Percentiles rank a stretch among this genome's conserved stretches.
These are phyloP conservation scores for Arthrobotrys iridis DNA, from an alignment of 2,329 filamentous ascomycete species.

Conservation along the genomic window DNA sequence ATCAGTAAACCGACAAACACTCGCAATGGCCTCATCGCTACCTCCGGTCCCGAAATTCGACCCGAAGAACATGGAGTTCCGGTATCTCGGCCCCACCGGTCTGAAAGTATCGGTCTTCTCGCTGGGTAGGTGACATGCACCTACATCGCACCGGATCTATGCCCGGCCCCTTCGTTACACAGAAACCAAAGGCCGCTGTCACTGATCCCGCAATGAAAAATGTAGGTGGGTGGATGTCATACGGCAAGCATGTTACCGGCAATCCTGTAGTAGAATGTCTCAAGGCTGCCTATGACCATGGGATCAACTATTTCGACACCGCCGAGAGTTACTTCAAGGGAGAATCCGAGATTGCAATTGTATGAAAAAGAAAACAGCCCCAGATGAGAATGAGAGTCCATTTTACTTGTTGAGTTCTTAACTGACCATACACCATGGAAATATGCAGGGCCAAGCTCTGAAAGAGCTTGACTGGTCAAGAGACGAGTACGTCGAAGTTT, in stretches of 20 bases:
- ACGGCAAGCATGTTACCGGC: constrained; percentile 58
- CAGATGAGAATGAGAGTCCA: constrained; percentile 60
- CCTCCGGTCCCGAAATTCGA: constrained; percentile 39
- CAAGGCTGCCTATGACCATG: constrained; percentile 69
- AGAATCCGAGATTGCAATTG: constrained; percentile 68
- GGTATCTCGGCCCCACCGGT: constrained; percentile 63
- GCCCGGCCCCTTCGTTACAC: neutral
- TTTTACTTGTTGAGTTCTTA: constrained; percentile 60
- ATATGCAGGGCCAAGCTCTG: constrained; percentile 66
- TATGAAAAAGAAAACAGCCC: neutral
- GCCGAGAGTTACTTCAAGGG: constrained; percentile 70
- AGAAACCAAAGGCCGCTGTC: too few relatives aligned
- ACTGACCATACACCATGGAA: constrained; percentile 59
- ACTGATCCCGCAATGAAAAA: neutral
- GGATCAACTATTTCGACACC: constrained; percentile 73
- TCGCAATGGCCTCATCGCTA: constrained; percentile 42
- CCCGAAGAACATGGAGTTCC: constrained; percentile 62
- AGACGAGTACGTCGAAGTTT: constrained; percentile 65
- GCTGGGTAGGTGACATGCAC: constrained; percentile 59
- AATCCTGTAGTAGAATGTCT: constrained; percentile 61
- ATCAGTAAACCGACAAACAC: neutral
- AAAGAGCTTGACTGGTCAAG: constrained; percentile 71
- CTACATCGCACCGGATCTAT: constrained; percentile 60
- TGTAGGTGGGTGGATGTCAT: constrained; percentile 55
- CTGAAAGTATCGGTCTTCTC: constrained; percentile 64